Evolutionary conservation across 2,329 filamentous ascomycete genomes (phyloP), one percentile per base, ranked within the genome.

Genomic region (Exutisphaerella laricina): DNA sequence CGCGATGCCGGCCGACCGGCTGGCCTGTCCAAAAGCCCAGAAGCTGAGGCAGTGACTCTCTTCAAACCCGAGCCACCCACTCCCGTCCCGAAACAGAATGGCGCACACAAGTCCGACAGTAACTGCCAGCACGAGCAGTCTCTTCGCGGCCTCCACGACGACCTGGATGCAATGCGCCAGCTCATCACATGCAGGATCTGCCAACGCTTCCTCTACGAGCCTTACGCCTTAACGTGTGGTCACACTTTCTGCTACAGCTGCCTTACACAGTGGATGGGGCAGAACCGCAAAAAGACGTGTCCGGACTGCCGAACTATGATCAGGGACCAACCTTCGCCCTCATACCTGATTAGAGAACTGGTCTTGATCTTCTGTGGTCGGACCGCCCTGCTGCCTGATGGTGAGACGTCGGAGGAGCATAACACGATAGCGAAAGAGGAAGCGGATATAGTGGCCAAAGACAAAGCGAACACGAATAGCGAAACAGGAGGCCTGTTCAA

Each of bases 201-300:
- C 63, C 76, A 82, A 52, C 74, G 77, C 42, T 73, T 81, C 36
- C 71, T 85, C 37, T 84, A 84, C 63, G 80, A 85, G 61, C 82
- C 82, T 2, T 85, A 79, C 63, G 81, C 78, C 13, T 71, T 84
- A 39, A 71, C 71, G 5, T 85, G 82, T 55, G 82, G 82, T 3
- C 82, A 85, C 60, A 84, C 81, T 5, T 85, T 83, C 63, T 85
- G 82, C 66, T 85, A 85, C 59, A 78, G 74, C 48, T 66, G 61
- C 39, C 51, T 64, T 9, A 50, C 54, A 29, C 46, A 50, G 20
- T 60, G 79, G 75, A 79, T 78, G 54, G 66, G 78, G 31, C 71
- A 71, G 53, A 74, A 72, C 47, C 77, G 73, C 65, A 79, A 75
- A 56, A 82, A 80, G 60, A 80, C 80, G 54, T 85, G 82, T 61